Conservation (phyloP, 2,329 filamentous ascomycete genomes). For the Aureobasidium sp. region DNA sequence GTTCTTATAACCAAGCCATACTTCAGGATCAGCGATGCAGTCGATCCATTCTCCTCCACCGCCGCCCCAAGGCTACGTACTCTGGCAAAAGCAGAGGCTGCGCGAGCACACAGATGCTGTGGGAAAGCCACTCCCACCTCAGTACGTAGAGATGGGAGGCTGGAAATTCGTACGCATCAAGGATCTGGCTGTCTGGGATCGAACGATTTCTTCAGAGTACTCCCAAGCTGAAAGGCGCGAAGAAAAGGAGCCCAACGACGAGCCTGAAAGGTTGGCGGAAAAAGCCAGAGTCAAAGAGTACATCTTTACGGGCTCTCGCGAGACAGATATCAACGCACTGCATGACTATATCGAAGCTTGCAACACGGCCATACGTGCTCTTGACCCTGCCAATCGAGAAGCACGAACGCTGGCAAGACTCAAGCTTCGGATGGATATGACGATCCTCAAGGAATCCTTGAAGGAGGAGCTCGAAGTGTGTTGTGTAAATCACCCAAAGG, state of each 20-base stretch:
- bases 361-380: constrained; percentile 1
- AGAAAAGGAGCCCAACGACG: background rate
- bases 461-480: constrained; percentile 7
- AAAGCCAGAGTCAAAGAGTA: constrained; percentile 4
- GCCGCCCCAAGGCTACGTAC: background rate
- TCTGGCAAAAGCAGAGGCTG: constrained; percentile 4
- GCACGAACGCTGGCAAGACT: background rate
- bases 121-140: background rate
- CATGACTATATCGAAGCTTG: constrained; percentile 1
- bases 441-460: background rate
- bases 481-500: too few relatives aligned
- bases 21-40: background rate
- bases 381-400: background rate
- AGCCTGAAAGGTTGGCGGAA: background rate
- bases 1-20: background rate
- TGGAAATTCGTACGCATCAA: background rate
- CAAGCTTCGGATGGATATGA: constrained; percentile 1
- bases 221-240: background rate
- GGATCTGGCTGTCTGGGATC: background rate
- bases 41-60: background rate
- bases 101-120: background rate
- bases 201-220: background rate
- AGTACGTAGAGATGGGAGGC: background rate
- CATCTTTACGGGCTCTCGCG: constrained; percentile 6
- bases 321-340: background rate